Conservation (phyloP, 1,284 basidiomycete species). For the Phenoliferia sp. region DNA sequence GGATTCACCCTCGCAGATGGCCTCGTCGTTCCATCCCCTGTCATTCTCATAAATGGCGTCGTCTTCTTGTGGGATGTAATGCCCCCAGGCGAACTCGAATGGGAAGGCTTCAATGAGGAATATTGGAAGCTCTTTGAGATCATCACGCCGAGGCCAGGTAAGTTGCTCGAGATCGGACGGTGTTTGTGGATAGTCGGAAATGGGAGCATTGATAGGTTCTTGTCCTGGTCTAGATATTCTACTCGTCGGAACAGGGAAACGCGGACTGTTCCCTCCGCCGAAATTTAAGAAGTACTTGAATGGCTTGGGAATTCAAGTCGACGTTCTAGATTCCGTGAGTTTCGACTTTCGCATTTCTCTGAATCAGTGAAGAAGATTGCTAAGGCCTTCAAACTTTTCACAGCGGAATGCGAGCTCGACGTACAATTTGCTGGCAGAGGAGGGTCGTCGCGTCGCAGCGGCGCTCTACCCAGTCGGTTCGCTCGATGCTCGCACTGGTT, state of each 20-base stretch:
- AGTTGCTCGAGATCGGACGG: slow-evolving; percentile 36
- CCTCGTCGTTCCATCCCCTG: slow-evolving; percentile 67
- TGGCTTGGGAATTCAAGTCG: slow-evolving; percentile 77
- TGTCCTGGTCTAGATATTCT: no score
- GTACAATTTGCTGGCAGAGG: slow-evolving; percentile 86
- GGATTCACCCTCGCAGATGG: slow-evolving; percentile 53
- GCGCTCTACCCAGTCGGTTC: slow-evolving; percentile 51
- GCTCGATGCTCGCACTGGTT: slow-evolving; percentile 24
- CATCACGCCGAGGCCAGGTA: slow-evolving; percentile 79
- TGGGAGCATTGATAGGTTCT: no score
- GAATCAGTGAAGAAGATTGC: not conserved
- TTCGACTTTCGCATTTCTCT: not conserved
- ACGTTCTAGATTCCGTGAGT: slow-evolving; percentile 89
- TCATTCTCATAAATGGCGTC: slow-evolving; percentile 77
- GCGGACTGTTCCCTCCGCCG: slow-evolving; percentile 65
- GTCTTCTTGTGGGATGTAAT: slow-evolving; percentile 89
- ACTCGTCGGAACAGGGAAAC: slow-evolving; percentile 77
- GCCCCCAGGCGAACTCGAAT: slow-evolving; percentile 48
- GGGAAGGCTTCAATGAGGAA: slow-evolving; percentile 60
- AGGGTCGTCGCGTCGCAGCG: slow-evolving; percentile 84
- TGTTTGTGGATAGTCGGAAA: slow-evolving; percentile 40
- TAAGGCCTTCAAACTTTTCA: not conserved
- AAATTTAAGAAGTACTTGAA: slow-evolving; percentile 64
- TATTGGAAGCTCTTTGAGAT: slow-evolving; percentile 75
- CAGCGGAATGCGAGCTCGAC: slow-evolving; percentile 90